Evolutionary conservation across 75 land plant genomes (phyloP).

Genomic region (Selaginella moellendorffii): DNA sequence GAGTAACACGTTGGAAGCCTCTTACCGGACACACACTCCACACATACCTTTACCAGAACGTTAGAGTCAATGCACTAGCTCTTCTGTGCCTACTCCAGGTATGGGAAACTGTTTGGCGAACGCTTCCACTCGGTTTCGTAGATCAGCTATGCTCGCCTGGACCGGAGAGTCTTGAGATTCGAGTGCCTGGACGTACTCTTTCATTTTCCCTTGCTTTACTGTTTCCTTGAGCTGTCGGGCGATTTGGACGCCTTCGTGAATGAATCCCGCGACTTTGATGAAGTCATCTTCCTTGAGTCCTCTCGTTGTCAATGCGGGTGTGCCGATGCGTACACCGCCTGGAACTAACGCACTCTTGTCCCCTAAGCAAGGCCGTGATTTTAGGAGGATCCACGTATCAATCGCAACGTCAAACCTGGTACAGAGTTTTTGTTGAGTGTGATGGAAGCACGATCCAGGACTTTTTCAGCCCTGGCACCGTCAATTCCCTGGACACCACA

Average conservation of each 20-base stretch:
- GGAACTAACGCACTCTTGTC: conserved; percentile 88
- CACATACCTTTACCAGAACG: not conserved
- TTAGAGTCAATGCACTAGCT: not conserved
- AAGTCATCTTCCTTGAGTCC: conserved; percentile 60
- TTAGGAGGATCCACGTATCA: not conserved
- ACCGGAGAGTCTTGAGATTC: conserved; percentile 42
- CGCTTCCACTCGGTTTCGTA: conserved; percentile 45
- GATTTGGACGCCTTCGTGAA: conserved; percentile 81
- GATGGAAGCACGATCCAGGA: conserved; percentile 73
- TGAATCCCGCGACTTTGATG: conserved; percentile 49
- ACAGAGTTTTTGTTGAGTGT: conserved; percentile 92
- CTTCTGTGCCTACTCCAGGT: conserved; percentile 43
- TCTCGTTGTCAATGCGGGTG: conserved; percentile 85
- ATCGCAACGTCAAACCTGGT: conserved; percentile 37
- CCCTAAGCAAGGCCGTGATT: conserved; percentile 18
- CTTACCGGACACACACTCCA: not conserved
- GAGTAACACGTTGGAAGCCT: too few species aligned
- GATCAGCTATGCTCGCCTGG: conserved; percentile 26
- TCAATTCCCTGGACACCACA: conserved; percentile 45
- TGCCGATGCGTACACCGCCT: conserved; percentile 81
- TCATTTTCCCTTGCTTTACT: conserved; percentile 46
- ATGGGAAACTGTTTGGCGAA: conserved; percentile 63
- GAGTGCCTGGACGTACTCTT: conserved; percentile 53
- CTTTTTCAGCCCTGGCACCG: conserved; percentile 85
- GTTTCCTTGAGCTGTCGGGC: conserved; percentile 39